These are phyloP conservation scores for Backusella tuberculispora DNA, from an alignment of 192 early-diverging fungal species.

Conservation along the genomic window DNA sequence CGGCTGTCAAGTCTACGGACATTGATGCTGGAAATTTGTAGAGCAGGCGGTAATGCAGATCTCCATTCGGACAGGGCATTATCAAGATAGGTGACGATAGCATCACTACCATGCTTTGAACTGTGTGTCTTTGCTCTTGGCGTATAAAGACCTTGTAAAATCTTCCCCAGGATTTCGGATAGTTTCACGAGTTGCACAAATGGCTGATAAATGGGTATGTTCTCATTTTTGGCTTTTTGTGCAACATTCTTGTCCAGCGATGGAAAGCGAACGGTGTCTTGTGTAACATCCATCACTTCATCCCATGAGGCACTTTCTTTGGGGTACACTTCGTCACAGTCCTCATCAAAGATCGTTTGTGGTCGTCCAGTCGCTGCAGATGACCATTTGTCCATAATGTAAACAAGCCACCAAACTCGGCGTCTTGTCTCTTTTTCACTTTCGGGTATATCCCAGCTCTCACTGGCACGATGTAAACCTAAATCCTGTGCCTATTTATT, in stretches of 20 bases:
- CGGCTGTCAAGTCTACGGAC: conserved; percentile 21
- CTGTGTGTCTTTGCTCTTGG: conserved; percentile 40
- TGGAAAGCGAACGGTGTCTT: conserved; percentile 27
- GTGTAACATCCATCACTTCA: conserved; percentile 39
- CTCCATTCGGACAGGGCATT: conserved; percentile 41
- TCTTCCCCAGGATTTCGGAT: conserved; percentile 42
- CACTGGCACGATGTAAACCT: conserved; percentile 72
- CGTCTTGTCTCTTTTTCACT: conserved; percentile 67
- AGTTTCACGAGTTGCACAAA: conserved; percentile 47
- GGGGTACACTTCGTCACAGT: conserved; percentile 41
- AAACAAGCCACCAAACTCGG: conserved; percentile 83
- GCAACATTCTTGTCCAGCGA: conserved; percentile 33
- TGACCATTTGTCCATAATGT: conserved; percentile 70
- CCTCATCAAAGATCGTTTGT: conserved; percentile 49
- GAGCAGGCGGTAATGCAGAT: conserved; percentile 30
- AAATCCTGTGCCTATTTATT: conserved; percentile 67
- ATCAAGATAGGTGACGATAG: conserved; percentile 40
- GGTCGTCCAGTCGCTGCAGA: conserved; percentile 68
- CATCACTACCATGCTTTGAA: conserved; percentile 40
- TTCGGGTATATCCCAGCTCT: conserved; percentile 55
- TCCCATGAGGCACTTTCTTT: conserved; percentile 40
- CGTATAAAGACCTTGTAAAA: conserved; percentile 42
- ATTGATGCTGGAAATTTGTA: conserved; percentile 31
- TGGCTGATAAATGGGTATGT: conserved; percentile 42
- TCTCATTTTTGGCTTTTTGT: conserved; percentile 29